phyloP scores from a whole-genome alignment of 2,329 filamentous ascomycete species.

The Aspergillus awamori region DNA sequence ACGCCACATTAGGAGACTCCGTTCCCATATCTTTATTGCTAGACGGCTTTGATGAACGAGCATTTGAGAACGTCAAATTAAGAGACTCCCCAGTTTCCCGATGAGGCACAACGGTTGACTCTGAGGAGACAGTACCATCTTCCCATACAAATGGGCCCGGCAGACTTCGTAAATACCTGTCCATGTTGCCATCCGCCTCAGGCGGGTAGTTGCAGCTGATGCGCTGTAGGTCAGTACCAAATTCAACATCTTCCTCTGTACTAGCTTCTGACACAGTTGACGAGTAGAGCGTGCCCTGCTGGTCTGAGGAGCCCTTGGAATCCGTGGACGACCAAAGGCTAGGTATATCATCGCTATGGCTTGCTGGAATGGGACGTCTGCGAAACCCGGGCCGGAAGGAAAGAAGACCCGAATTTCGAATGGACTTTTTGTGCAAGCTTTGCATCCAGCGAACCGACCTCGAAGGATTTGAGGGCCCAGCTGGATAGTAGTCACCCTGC shows the following conservation, averaged over 20 bases:
- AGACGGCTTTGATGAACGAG: not conserved
- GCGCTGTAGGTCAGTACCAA: conserved; percentile 32
- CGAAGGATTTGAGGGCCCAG: conserved; percentile 18
- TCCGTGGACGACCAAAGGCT: conserved; percentile 21
- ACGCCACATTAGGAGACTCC: not conserved
- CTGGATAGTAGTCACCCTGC: conserved; percentile 16
- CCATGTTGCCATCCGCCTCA: conserved; percentile 8
- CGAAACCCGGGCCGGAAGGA: conserved; percentile 33
- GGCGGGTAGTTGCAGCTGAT: conserved; percentile 24
- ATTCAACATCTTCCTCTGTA: conserved; percentile 33
- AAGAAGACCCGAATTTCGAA: conserved; percentile 26
- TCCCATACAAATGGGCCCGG: conserved; percentile 11
- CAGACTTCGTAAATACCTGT: conserved; percentile 10
- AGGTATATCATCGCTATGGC: conserved; percentile 2
- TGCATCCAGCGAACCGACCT: conserved; percentile 31
- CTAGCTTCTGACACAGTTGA: conserved; percentile 31
- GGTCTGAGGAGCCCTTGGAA: conserved; percentile 25
- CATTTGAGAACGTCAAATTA: not conserved
- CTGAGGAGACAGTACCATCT: not conserved
- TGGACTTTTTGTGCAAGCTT: conserved; percentile 31
- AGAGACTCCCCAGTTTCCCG: not conserved
- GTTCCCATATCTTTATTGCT: not conserved
- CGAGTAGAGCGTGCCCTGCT: conserved; percentile 18
- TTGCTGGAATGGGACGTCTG: conserved; percentile 19
- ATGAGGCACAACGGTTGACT: not conserved